Evolutionary conservation across 495 filamentous ascomycete species (phyloP).

Genomic region (Penicillium cinerascens): DNA sequence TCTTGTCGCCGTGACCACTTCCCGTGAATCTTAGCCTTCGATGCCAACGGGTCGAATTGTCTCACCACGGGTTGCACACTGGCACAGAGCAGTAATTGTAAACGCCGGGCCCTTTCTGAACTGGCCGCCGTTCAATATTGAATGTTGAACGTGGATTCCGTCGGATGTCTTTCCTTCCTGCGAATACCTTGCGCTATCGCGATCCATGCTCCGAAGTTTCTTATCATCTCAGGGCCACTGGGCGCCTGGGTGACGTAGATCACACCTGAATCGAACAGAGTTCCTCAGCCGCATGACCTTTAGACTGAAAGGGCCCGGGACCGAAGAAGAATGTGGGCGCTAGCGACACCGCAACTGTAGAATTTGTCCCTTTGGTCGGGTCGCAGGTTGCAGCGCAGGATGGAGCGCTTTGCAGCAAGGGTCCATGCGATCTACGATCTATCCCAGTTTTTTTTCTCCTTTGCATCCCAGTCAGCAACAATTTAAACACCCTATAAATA

Average conservation of each 20-base stretch:
- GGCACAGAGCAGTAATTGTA: slow-evolving; percentile 4
- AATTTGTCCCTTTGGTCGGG: background rate
- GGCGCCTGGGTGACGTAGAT: background rate
- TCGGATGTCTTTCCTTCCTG: background rate
- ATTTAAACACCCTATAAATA: background rate
- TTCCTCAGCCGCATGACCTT: background rate
- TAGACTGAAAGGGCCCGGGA: background rate
- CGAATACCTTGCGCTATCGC: background rate
- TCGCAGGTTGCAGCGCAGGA: background rate
- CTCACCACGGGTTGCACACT: background rate
- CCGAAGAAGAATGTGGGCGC: background rate
- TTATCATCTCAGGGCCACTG: background rate
- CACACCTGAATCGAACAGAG: background rate
- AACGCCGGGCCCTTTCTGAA: background rate
- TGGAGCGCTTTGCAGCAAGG: slow-evolving; percentile 6
- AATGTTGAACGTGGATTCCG: no score
- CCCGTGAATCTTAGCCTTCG: background rate
- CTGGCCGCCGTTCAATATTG: background rate
- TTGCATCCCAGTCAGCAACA: background rate
- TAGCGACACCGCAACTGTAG: background rate
- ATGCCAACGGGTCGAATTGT: background rate
- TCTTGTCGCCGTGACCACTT: background rate
- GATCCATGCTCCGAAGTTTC: background rate
- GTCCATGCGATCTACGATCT: slow-evolving; percentile 1
- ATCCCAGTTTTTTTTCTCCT: background rate